Evolutionary conservation across 2,329 filamentous ascomycete species (phyloP).

Genomic region (Fusarium buxicola): DNA sequence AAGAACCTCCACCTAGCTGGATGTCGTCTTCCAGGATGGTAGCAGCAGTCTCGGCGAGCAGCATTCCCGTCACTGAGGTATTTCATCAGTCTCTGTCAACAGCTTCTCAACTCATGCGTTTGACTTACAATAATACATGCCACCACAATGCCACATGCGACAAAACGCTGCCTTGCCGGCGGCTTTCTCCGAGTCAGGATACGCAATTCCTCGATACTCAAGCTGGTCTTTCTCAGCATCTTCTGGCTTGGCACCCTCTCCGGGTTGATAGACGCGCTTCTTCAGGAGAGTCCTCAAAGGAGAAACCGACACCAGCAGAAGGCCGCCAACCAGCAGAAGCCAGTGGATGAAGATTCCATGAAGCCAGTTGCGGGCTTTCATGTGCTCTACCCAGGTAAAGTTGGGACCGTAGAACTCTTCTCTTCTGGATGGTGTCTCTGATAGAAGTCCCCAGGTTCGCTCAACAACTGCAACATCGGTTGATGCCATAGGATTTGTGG

Average conservation of each 20-base stretch:
- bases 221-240: slow-evolving; percentile 67
- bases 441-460: slow-evolving; percentile 71
- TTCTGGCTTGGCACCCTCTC: slow-evolving; percentile 65
- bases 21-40: slow-evolving; percentile 73
- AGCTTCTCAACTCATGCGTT: background rate
- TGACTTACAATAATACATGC: slow-evolving; percentile 72
- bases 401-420: slow-evolving; percentile 69
- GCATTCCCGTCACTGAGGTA: slow-evolving; percentile 70
- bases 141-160: slow-evolving; percentile 67
- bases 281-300: slow-evolving; percentile 60
- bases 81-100: slow-evolving; percentile 5
- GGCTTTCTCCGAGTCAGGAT: slow-evolving; percentile 64
- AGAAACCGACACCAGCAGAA: slow-evolving; percentile 59
- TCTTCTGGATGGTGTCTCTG: slow-evolving; percentile 56
- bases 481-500: slow-evolving; percentile 61
- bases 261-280: slow-evolving; percentile 62
- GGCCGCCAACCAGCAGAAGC: slow-evolving; percentile 55
- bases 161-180: slow-evolving; percentile 64
- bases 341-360: slow-evolving; percentile 64
- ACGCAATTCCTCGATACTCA: slow-evolving; percentile 72
- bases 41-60: slow-evolving; percentile 72
- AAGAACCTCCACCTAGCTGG: slow-evolving; percentile 72
- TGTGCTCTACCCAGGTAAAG: slow-evolving; percentile 69
- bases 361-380: slow-evolving; percentile 62
- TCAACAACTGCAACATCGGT: slow-evolving; percentile 68